These are phyloP conservation scores for Ophiosphaerella herpotricha DNA, from an alignment of 2,329 filamentous ascomycete genomes.

Conservation along the genomic window DNA sequence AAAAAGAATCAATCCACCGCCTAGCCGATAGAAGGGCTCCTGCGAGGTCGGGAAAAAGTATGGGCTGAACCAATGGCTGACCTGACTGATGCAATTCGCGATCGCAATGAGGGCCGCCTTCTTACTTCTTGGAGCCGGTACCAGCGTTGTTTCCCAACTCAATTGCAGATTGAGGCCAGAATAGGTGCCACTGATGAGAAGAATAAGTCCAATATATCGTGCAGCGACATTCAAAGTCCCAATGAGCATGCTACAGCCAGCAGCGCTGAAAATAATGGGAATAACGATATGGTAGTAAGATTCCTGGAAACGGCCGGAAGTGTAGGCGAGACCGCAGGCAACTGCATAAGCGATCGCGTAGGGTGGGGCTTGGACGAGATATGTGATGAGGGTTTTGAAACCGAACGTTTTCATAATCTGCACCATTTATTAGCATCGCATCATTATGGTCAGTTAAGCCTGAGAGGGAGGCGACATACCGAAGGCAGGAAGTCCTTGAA, in stretches of 20 bases:
- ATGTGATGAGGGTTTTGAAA: constrained; percentile 35
- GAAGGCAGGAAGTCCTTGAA: constrained; percentile 42
- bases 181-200: constrained; percentile 45
- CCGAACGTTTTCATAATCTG: constrained; percentile 28
- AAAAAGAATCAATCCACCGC: constrained; percentile 31
- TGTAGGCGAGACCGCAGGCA: constrained; percentile 30
- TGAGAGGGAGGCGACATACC: background rate
- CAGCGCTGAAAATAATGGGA: constrained; percentile 25
- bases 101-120: constrained; percentile 51
- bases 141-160: constrained; percentile 51
- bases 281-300: constrained; percentile 35
- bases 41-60: constrained; percentile 45
- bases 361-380: constrained; percentile 50
- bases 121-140: constrained; percentile 49
- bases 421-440: background rate
- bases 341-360: constrained; percentile 40
- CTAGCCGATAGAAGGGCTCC: constrained; percentile 26
- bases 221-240: constrained; percentile 35
- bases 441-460: too few species aligned
- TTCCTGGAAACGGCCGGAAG: constrained; percentile 35
- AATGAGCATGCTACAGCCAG: constrained; percentile 33
- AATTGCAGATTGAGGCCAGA: constrained; percentile 49
- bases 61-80: constrained; percentile 50
- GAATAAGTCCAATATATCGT: constrained; percentile 34
- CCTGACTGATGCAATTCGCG: constrained; percentile 49